Conservation (phyloP, 2,329 filamentous ascomycete genomes). For the Colletotrichum sp. region DNA sequence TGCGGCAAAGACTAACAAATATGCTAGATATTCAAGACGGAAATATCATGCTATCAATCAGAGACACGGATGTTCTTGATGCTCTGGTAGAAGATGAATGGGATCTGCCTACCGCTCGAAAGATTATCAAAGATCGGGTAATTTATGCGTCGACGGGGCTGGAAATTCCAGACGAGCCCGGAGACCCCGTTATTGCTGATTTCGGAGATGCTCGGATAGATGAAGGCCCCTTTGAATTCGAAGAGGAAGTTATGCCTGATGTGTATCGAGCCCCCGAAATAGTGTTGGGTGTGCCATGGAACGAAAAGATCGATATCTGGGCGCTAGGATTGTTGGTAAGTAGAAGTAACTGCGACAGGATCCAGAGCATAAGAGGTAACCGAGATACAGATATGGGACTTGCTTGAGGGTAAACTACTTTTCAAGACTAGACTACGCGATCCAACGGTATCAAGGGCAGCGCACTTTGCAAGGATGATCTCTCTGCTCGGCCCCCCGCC, state of each 20-base stretch:
- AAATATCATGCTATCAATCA: slow-evolving; percentile 27
- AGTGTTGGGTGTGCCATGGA: slow-evolving; percentile 37
- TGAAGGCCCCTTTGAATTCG: slow-evolving; percentile 12
- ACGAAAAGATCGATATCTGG: slow-evolving; percentile 39
- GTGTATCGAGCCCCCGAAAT: slow-evolving; percentile 39
- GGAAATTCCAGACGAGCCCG: slow-evolving; percentile 24
- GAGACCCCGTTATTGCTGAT: slow-evolving; percentile 31
- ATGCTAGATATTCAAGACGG: slow-evolving; percentile 26
- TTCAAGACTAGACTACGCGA: slow-evolving; percentile 26
- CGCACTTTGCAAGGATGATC: slow-evolving; percentile 39
- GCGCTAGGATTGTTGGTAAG: slow-evolving; percentile 4
- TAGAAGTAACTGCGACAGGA: neutral
- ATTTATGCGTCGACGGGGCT: slow-evolving; percentile 31
- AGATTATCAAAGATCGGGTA: slow-evolving; percentile 29
- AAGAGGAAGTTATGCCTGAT: slow-evolving; percentile 35
- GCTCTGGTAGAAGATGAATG: slow-evolving; percentile 19
- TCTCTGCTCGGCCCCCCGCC: slow-evolving; percentile 41
- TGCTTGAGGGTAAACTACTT: slow-evolving; percentile 33
- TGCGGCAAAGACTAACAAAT: accelerated
- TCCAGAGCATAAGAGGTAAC: neutral
- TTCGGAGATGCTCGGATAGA: slow-evolving; percentile 33
- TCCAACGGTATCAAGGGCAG: slow-evolving; percentile 25
- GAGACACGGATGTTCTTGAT: slow-evolving; percentile 16
- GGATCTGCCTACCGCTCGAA: slow-evolving; percentile 26
- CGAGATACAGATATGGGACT: slow-evolving; percentile 31